Evolutionary conservation across 2,329 filamentous ascomycete species (phyloP).

Genomic region (Penicillium aurantiogriseum): DNA sequence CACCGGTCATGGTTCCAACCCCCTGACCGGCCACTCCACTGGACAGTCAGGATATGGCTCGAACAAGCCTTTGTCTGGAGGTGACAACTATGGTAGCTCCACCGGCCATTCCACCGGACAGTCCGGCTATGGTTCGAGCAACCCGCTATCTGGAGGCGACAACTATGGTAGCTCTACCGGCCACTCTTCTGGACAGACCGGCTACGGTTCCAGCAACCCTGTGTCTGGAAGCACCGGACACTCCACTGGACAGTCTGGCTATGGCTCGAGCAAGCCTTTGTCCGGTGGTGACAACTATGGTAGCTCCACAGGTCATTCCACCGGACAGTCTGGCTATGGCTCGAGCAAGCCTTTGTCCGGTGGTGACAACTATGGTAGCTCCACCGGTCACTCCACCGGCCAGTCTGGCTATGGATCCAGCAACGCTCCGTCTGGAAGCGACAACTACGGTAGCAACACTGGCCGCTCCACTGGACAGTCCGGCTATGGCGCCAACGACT

Average conservation of each 20-base stretch:
- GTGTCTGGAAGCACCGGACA: background rate
- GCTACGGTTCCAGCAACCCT: background rate
- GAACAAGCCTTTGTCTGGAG: constrained; percentile 1
- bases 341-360: background rate
- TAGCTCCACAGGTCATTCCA: background rate
- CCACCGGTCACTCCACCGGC: background rate
- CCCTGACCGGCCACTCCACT: background rate
- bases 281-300: background rate
- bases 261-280: background rate
- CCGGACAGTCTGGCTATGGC: background rate
- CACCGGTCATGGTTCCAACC: background rate
- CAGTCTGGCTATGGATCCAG: background rate
- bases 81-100: background rate
- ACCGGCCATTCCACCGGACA: background rate
- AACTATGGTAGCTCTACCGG: background rate
- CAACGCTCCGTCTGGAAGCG: background rate
- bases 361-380: background rate
- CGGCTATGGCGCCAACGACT: background rate
- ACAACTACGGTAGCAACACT: background rate
- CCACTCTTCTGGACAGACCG: background rate
- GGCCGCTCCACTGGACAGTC: background rate
- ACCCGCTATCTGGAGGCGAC: background rate
- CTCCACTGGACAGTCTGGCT: background rate
- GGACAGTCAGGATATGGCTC: background rate
- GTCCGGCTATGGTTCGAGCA: background rate